Conservation (phyloP, 768 basidiomycete genomes). For the Trametes cubensis region DNA sequence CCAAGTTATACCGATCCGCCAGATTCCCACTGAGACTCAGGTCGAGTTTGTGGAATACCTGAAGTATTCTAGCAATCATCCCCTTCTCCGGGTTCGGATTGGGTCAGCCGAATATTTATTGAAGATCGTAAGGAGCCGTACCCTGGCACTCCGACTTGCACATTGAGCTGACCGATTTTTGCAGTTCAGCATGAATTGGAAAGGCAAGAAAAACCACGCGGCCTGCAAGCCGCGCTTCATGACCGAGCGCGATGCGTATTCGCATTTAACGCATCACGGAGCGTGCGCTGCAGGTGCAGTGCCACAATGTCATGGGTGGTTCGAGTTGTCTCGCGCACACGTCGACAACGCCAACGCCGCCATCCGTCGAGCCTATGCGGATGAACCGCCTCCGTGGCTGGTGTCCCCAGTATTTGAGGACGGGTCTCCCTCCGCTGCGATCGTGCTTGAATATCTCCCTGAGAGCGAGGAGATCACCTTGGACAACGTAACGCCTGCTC, state of each 20-base stretch:
- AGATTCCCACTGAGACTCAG: too few species aligned
- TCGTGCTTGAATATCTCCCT: slow-evolving; percentile 22
- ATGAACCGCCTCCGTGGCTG: not conserved
- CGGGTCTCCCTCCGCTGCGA: slow-evolving; percentile 4
- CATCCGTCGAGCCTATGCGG: not conserved
- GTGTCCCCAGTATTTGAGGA: not conserved
- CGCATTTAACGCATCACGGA: slow-evolving; percentile 18
- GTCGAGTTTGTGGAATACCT: too few species aligned
- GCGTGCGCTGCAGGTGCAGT: slow-evolving; percentile 11
- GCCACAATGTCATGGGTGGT: slow-evolving; percentile 19
- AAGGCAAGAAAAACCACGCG: not conserved
- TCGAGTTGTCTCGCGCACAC: slow-evolving; percentile 4
- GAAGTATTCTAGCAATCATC: too few species aligned
- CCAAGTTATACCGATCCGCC: too few species aligned
- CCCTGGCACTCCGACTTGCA: too few species aligned
- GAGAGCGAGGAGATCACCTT: not conserved
- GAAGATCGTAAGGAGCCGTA: too few species aligned
- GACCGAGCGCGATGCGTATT: slow-evolving; percentile 10
- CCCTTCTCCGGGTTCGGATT: too few species aligned
- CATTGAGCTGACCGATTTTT: not conserved
- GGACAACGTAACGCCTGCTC: slow-evolving; percentile 4
- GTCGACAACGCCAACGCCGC: not conserved
- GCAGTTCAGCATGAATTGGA: not conserved
- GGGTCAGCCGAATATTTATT: too few species aligned
- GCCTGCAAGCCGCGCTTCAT: not conserved